Evolutionary conservation across 1,284 basidiomycete species (phyloP), one percentile per base, ranked within the genome.

Genomic region (Trichosporon faecale): DNA sequence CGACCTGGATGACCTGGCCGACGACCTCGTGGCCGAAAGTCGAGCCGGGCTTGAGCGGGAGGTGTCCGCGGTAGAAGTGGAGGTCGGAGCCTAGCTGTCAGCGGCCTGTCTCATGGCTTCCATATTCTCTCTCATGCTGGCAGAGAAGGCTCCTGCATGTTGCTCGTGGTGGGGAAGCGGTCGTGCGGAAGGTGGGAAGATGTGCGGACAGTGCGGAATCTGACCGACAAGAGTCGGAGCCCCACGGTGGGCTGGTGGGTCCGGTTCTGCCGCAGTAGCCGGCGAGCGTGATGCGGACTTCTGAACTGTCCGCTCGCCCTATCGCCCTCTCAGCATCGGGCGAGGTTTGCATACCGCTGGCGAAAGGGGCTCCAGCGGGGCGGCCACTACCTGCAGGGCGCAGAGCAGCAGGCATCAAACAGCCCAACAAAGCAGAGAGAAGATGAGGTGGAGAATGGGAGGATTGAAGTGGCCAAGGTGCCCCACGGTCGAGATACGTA

Each of bases 1-100:
- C 93, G 3, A 93, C 86, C 25, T 88, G 87, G 37, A 91, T 84
- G 23, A 95, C 87, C 78, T 89, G 88, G 23, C 94, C 93, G 25
- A 92, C 87, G 72, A 94, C 90, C 80, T 95, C 93, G 78, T 95
- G 93, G 1, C 93, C 93, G 63, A 79, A 72, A 63, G 77, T 75
- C 70, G 76, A 81, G 23, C 74, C 77, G 0, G 68, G 68, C 8
- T 33, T 16, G 23, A 29, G n/a, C 18, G 69, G 73, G 64, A 85
- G 86, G 35, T 85, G 85, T 0, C 90, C 91, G 65, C 91, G 86
- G 78, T 93, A 94, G 52, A 88, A 82, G 76, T 95, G 93, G 33
- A 94, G 84, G 83, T 94, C 92, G 72, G 91, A 92, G 8, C 52
- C 65, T 55, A n/a, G 27, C 12, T 44, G 40, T 44, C 40, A 44